phyloP scores from a whole-genome alignment of 2,329 filamentous ascomycete genomes.

The Aureobasidium sp. region DNA sequence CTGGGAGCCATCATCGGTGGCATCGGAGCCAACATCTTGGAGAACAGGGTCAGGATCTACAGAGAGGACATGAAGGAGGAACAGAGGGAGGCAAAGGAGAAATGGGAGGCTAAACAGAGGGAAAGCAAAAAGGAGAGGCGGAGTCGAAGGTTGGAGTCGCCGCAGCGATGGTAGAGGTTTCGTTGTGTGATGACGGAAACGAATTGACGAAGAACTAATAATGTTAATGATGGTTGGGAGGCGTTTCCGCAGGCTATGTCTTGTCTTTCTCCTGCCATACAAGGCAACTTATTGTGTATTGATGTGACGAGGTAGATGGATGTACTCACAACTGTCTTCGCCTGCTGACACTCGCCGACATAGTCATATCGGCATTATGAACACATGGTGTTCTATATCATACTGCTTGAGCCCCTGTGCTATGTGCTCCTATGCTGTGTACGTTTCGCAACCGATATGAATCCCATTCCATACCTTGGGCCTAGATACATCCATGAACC shows the following conservation, averaged over 20 bases:
- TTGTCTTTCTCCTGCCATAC: neutral
- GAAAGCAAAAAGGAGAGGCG: neutral
- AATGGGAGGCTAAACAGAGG: neutral
- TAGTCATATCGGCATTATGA: no score
- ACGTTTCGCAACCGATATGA: no score
- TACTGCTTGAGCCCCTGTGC: no score
- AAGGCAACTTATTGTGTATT: neutral
- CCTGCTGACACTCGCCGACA: neutral
- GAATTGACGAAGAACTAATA: neutral
- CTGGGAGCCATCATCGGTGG: slow-evolving; percentile 5
- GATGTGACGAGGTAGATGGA: neutral
- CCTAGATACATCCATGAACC: no score
- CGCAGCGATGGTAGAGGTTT: neutral
- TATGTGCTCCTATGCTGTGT: no score
- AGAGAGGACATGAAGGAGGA: slow-evolving; percentile 5
- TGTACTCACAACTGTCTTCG: no score
- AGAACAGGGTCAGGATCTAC: slow-evolving; percentile 5
- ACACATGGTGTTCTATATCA: no score
- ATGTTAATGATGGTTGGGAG: neutral
- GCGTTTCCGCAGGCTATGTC: neutral
- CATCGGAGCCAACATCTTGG: slow-evolving; percentile 7
- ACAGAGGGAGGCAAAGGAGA: neutral
- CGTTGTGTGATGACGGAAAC: neutral
- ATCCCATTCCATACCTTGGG: no score
- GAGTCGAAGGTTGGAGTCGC: neutral